Evolutionary conservation across 345 rosid genomes (phyloP), one percentile per base, ranked within the genome.

Genomic region (Pistacia atlantica): DNA sequence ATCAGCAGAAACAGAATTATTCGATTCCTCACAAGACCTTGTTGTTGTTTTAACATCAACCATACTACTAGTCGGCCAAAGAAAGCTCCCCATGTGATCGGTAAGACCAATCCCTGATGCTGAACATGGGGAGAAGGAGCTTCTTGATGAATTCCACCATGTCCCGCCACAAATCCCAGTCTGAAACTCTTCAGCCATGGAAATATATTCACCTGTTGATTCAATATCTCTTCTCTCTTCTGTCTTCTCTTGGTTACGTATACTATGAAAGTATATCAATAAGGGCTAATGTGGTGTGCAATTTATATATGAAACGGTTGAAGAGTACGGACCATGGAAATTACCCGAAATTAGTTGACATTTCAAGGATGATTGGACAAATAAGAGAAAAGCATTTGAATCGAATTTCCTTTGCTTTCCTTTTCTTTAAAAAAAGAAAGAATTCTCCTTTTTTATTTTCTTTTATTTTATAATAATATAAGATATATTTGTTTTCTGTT

Each of bases 151-250:
- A 71, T 80, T 87, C 98, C 94, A 87, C 93, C 93, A 92, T 77
- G 83, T 84, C 25, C 80, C 92, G 58, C 89, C 89, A 65, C 85
- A 89, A 78, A 89, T 79, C 61, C 88, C 88, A 13, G 86, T 82
- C 63, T 83, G 87, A 64, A 88, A 89, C 75, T 94, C 97, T 77
- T 89, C 93, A 8, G 93, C 93, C 98, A 94, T 94, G 72, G 59
- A 68, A 42, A 10, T 42, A 42, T 6, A 42, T 5, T 42, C 46
- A 42, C 8, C 9, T 7, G 22, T 59, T 62, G 38, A 56, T 63
- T 56, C 25, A 38, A 9, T 51, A 51, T 51, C 55, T 51, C 42
- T 31, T 17, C 65, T 59, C 31, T 54, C 6, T 25, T 17, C 65
- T 59, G 20, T 54, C 6, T 25, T 25, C 46, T 8, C 3, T 1